phyloP scores from a whole-genome alignment of 371 early-diverging fungal species.

The Rhizomucor pusillus region DNA sequence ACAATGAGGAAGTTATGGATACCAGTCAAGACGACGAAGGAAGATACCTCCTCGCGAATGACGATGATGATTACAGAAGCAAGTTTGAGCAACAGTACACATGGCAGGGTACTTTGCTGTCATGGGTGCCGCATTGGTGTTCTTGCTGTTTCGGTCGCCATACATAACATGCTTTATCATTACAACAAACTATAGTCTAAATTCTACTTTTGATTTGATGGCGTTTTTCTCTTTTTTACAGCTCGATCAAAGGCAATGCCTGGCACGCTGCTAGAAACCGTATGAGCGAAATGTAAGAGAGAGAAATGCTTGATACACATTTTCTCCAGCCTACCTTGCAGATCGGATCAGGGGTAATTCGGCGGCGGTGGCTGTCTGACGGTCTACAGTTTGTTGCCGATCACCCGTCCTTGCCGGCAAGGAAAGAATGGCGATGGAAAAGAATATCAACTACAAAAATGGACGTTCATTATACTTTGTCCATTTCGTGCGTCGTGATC shows the following conservation, averaged over 20 bases:
- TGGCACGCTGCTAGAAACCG: too few relatives aligned
- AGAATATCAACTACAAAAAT: constrained; percentile 6
- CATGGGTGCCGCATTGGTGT: constrained; percentile 14
- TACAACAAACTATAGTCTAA: not conserved
- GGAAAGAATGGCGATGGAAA: constrained; percentile 7
- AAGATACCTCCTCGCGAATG: not conserved
- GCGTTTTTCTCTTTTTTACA: not conserved
- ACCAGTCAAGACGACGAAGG: not conserved
- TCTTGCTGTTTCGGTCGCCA: constrained; percentile 8
- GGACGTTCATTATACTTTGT: not conserved
- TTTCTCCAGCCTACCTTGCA: constrained; percentile 2
- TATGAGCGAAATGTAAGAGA: too few relatives aligned
- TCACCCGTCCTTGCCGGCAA: not conserved
- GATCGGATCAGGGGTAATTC: constrained; percentile 1
- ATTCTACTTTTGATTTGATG: not conserved
- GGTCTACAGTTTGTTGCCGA: not conserved
- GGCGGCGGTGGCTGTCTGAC: not conserved
- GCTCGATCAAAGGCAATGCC: not conserved
- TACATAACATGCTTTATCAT: not conserved
- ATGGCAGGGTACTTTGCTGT: constrained; percentile 6
- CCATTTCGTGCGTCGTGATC: not conserved
- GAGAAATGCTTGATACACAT: too few relatives aligned
- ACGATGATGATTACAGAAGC: too few relatives aligned
- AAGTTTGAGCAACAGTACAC: constrained; percentile 18
- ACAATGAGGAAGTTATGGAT: too few relatives aligned